Evolutionary conservation across 148 eudicot genomes (phyloP).

Genomic region (Polygonum maritimum): DNA sequence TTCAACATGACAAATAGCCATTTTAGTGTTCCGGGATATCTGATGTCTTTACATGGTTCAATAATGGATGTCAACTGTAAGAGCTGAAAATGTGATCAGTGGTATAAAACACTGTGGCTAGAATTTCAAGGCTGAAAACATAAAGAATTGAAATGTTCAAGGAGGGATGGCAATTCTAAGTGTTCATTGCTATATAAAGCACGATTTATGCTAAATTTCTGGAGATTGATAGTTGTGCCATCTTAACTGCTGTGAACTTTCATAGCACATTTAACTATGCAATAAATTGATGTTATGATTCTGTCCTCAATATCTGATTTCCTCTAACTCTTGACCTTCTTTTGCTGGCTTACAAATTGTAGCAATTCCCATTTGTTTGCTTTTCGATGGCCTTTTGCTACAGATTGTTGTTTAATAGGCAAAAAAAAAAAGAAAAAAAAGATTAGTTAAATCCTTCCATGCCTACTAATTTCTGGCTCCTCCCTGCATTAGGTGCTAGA

Average conservation of each 20-base stretch:
- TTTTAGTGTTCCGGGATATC: not conserved
- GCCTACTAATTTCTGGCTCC: slow-evolving; percentile 1
- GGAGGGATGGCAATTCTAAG: not conserved
- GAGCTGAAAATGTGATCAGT: not conserved
- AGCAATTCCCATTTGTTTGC: not conserved
- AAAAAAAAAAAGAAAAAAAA: too few relatives aligned
- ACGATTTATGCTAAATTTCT: not conserved
- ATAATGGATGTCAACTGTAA: not conserved
- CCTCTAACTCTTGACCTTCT: not conserved
- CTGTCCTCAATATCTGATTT: not conserved
- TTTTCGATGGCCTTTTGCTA: not conserved
- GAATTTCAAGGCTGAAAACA: not conserved
- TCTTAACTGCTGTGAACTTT: not conserved
- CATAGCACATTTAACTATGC: not conserved
- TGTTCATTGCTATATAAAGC: not conserved
- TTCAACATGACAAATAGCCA: not conserved
- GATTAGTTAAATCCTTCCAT: not conserved
- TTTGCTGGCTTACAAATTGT: not conserved
- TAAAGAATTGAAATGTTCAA: not conserved
- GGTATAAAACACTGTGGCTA: not conserved
- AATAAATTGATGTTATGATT: not conserved
- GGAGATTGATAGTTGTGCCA: not conserved
- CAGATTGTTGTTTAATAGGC: not conserved
- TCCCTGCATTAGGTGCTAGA: slow-evolving; percentile 57
- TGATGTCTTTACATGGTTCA: not conserved